Evolutionary conservation across 345 rosid genomes (phyloP).

Genomic region (Aquilaria malaccensis): DNA sequence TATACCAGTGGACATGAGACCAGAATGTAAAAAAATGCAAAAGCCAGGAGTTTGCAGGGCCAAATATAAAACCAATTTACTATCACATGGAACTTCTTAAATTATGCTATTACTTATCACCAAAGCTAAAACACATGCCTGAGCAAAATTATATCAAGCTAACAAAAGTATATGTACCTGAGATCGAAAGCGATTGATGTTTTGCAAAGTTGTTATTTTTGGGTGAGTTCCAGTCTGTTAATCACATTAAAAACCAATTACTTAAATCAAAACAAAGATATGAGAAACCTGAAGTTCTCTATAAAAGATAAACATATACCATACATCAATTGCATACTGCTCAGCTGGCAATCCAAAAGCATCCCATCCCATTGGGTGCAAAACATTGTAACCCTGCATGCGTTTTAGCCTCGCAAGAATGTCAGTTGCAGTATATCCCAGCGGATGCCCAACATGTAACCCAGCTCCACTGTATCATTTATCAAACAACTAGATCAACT

Average conservation of each 20-base stretch:
- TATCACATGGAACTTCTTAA: too few species aligned
- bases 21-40: too few species aligned
- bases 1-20: too few species aligned
- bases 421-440: constrained; percentile 95
- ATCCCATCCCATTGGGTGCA: constrained; percentile 99
- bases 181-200: constrained; percentile 68
- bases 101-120: too few species aligned
- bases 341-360: constrained; percentile 98
- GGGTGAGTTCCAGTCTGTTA: constrained; percentile 94
- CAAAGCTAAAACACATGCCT: too few species aligned
- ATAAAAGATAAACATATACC: background rate
- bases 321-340: constrained; percentile 93
- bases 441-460: constrained; percentile 92
- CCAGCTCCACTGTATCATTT: constrained; percentile 78
- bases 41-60: too few species aligned
- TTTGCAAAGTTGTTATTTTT: constrained; percentile 74
- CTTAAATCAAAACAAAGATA: background rate
- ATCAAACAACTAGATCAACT: constrained; percentile 1
- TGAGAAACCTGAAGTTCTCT: constrained; percentile 8
- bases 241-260: constrained; percentile 13
- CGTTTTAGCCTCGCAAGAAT: constrained; percentile 78
- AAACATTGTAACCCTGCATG: constrained; percentile 91
- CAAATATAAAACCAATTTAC: too few species aligned
- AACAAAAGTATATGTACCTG: constrained; percentile 40
- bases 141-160: too few species aligned